A percentile compares a stretch with the other conserved stretches of the same genome.
Evolutionary conservation across 1,139 yeast species (phyloP).

Genomic region (Saccharomyces hybrid): DNA sequence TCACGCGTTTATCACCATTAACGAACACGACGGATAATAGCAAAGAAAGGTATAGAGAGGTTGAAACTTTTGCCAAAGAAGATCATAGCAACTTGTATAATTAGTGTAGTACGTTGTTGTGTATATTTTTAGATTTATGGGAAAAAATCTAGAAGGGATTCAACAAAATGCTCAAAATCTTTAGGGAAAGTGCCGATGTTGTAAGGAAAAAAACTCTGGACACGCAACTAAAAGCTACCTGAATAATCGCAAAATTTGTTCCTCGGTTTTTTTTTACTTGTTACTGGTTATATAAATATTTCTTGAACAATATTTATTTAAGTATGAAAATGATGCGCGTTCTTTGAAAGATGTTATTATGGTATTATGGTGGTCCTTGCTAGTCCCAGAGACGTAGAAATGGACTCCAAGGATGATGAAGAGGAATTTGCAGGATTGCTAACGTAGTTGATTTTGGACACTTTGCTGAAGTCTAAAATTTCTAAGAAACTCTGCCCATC

Average conservation of each 20-base stretch:
- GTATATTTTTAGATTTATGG: neutral
- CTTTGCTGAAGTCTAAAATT: slow-evolving; percentile 62
- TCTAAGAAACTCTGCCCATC: slow-evolving; percentile 65
- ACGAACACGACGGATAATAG: neutral
- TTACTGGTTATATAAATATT: neutral
- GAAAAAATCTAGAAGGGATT: neutral
- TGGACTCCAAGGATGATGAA: neutral
- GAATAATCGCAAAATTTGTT: neutral
- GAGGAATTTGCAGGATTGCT: neutral
- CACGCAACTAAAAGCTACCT: neutral
- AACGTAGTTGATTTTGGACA: neutral
- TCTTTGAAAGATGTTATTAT: neutral
- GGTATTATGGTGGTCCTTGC: neutral
- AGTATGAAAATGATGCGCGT: neutral
- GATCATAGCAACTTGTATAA: neutral
- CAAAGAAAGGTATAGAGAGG: neutral
- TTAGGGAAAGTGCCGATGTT: neutral
- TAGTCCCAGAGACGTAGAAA: neutral
- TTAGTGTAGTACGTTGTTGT: neutral
- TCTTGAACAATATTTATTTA: neutral
- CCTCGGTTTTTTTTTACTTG: neutral
- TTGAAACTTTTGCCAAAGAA: no score
- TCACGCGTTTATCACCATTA: neutral
- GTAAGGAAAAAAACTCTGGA: neutral
- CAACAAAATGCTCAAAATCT: neutral